Conservation (phyloP, 805 yeast species). For the Lachancea sp. region DNA sequence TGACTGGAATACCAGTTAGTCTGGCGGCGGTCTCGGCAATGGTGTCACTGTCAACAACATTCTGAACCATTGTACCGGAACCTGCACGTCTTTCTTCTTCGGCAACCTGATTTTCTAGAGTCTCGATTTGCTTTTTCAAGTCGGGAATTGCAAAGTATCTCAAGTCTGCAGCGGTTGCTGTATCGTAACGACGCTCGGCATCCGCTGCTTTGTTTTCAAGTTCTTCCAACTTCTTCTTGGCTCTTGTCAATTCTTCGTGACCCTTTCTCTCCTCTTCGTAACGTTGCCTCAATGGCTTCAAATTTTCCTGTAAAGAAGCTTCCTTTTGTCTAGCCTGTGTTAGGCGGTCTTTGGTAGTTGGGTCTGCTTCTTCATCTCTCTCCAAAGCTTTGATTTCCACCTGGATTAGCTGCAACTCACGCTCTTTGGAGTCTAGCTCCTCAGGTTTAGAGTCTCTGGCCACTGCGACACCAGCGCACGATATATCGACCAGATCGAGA, state of each 20-base stretch:
- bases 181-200: constrained; percentile 96
- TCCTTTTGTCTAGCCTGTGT: constrained; percentile 69
- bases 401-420: constrained; percentile 83
- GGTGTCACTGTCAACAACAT: constrained; percentile 86
- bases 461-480: constrained; percentile 96
- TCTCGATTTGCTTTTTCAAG: constrained; percentile 64
- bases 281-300: constrained; percentile 78
- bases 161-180: constrained; percentile 90
- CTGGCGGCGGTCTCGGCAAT: constrained; percentile 97
- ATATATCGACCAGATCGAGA: constrained; percentile 89
- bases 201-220: constrained; percentile 87
- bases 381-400: constrained; percentile 96
- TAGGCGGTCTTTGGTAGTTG: constrained; percentile 79
- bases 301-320: constrained; percentile 78
- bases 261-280: constrained; percentile 84
- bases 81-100: constrained; percentile 64
- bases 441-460: constrained; percentile 98
- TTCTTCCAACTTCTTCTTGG: constrained; percentile 87
- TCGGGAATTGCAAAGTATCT: constrained; percentile 97
- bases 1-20: constrained; percentile 94
- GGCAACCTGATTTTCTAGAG: constrained; percentile 68
- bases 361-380: constrained; percentile 83
- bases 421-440: constrained; percentile 87
- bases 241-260: constrained; percentile 81
- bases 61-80: constrained; percentile 64